These are phyloP conservation scores for Penicillium fuscoglaucum DNA, from an alignment of 2,329 filamentous ascomycete species.

Conservation along the genomic window DNA sequence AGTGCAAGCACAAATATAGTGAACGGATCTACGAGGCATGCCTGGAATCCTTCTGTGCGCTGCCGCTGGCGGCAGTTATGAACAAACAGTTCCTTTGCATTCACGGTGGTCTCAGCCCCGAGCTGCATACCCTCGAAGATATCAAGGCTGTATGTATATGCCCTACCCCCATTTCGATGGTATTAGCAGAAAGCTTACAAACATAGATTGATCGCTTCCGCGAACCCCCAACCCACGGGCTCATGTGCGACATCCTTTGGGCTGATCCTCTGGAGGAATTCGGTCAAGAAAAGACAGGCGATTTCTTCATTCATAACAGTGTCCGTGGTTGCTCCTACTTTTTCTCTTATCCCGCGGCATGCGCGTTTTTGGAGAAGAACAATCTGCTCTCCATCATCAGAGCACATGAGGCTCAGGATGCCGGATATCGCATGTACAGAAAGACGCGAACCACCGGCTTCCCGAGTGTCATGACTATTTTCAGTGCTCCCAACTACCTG, in stretches of 20 bases:
- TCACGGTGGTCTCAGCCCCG: slow-evolving; percentile 92
- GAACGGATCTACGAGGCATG: slow-evolving; percentile 95
- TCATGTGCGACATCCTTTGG: slow-evolving; percentile 99
- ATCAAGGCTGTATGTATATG: slow-evolving; percentile 70
- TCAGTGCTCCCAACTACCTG: slow-evolving; percentile 97
- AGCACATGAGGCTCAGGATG: slow-evolving; percentile 97
- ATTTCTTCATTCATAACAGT: slow-evolving; percentile 98
- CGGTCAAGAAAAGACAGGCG: slow-evolving; percentile 95
- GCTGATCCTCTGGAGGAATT: slow-evolving; percentile 97
- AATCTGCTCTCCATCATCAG: slow-evolving; percentile 96
- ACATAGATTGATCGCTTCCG: slow-evolving; percentile 90
- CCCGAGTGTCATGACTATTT: slow-evolving; percentile 99
- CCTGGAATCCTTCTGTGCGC: slow-evolving; percentile 94
- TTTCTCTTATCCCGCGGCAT: slow-evolving; percentile 96
- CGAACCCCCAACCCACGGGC: slow-evolving; percentile 91
- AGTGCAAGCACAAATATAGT: slow-evolving; percentile 99
- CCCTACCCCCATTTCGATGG: background rate
- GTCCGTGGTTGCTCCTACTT: slow-evolving; percentile 99
- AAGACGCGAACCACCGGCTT: slow-evolving; percentile 98
- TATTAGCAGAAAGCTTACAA: background rate
- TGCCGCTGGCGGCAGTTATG: slow-evolving; percentile 95
- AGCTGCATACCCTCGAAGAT: slow-evolving; percentile 93
- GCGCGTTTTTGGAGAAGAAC: slow-evolving; percentile 98
- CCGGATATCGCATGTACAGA: slow-evolving; percentile 97
- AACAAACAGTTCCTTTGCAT: slow-evolving; percentile 99